phyloP scores from a whole-genome alignment of 2,329 filamentous ascomycete genomes.

The Iodosphaeria phyllophila region DNA sequence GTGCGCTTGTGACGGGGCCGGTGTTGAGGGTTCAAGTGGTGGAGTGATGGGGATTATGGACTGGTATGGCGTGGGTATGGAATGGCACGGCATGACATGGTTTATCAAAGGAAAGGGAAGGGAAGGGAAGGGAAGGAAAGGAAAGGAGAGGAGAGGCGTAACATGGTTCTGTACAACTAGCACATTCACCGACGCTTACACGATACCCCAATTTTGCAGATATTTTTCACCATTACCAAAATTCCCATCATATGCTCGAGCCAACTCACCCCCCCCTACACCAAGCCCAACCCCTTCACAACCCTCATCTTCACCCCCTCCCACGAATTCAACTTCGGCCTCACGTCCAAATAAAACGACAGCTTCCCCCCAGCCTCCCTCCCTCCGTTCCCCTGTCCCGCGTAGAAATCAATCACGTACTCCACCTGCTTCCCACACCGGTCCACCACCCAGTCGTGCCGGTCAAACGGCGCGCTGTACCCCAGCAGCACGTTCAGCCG shows the following conservation, averaged over 20 bases:
- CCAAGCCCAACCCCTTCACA: slow-evolving; percentile 28
- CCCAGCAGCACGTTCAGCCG: slow-evolving; percentile 67
- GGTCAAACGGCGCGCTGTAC: slow-evolving; percentile 84
- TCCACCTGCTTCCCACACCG: slow-evolving; percentile 72
- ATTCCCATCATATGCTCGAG: neutral
- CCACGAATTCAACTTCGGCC: slow-evolving; percentile 49
- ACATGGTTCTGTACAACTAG: neutral
- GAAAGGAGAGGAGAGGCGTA: too few relatives aligned
- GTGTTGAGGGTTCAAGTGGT: slow-evolving; percentile 18
- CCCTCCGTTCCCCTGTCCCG: too few relatives aligned
- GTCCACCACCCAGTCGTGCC: slow-evolving; percentile 95
- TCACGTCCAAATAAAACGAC: slow-evolving; percentile 49
- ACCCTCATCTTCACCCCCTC: slow-evolving; percentile 51
- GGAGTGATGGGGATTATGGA: slow-evolving; percentile 2
- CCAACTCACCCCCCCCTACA: slow-evolving; percentile 15
- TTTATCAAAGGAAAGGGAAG: too few relatives aligned
- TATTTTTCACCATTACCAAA: slow-evolving; percentile 1
- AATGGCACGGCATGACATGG: too few relatives aligned
- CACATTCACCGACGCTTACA: neutral
- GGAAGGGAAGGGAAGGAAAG: too few relatives aligned
- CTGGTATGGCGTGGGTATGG: too few relatives aligned
- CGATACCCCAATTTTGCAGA: neutral
- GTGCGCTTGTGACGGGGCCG: slow-evolving; percentile 46
- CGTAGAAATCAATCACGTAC: slow-evolving; percentile 97
- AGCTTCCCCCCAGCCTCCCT: slow-evolving; percentile 22